Conservation (phyloP, 257 asterid species). For the Solanum corneliomulleri region DNA sequence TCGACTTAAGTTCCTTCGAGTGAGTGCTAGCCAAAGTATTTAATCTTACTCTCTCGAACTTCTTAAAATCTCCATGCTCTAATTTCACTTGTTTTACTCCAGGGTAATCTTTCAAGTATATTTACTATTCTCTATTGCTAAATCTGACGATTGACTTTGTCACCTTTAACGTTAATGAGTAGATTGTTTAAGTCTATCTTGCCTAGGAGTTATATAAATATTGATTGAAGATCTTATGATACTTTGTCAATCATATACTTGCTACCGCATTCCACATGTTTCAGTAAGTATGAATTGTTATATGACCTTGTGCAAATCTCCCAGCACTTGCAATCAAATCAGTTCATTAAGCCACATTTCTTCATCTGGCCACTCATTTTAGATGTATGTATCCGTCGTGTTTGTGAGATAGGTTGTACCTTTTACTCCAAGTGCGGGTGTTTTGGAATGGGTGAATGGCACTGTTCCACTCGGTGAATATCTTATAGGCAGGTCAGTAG, state of each 20-base stretch:
- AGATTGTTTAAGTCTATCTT: not conserved
- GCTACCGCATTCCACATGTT: not conserved
- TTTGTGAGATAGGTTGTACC: slow-evolving; percentile 72
- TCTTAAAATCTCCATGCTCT: not conserved
- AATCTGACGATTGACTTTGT: not conserved
- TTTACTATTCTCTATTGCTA: not conserved
- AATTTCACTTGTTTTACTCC: not conserved
- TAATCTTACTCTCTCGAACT: not conserved
- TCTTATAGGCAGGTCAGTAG: slow-evolving; percentile 74
- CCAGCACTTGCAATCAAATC: not conserved
- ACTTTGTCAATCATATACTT: not conserved
- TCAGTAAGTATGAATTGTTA: not conserved
- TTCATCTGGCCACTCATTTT: not conserved
- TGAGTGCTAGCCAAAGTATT: not conserved
- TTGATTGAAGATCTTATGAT: not conserved
- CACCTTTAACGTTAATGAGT: not conserved
- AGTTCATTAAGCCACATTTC: not conserved
- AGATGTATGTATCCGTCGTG: not conserved
- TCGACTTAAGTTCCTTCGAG: not conserved
- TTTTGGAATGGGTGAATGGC: slow-evolving; percentile 97
- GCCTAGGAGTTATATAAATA: not conserved
- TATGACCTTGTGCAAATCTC: not conserved
- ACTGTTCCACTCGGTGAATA: slow-evolving; percentile 95
- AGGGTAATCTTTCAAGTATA: not conserved
- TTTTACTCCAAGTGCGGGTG: slow-evolving; percentile 99